Evolutionary conservation across 495 filamentous ascomycete genomes (phyloP), one percentile per base, ranked within the genome.

Genomic region (Hyaloscypha hepaticicola): DNA sequence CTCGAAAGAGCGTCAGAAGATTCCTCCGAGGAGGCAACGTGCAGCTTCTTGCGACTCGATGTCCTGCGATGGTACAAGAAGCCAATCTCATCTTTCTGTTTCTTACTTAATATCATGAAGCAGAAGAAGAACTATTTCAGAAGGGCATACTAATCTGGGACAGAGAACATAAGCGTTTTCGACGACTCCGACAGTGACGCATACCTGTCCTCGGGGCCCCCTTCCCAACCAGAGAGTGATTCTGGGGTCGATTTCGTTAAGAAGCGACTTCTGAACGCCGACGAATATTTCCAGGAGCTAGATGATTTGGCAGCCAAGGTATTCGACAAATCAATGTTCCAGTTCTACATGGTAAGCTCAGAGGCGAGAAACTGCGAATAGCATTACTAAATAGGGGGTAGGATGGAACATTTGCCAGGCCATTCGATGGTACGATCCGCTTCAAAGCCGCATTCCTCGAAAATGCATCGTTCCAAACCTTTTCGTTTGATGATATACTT

Each of bases 211-310:
- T 41, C 34, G 29, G 24, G 55, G 6, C 27, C 2, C 19, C n/a
- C 55, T 58, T 58, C 55, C 9, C 55, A 12, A 31, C 27, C 55
- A 38, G 27, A 58, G 26, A 58, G 55, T 58, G 55, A 58, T 58
- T 58, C 27, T 26, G 55, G 5, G 31, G 55, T 31, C 12, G 27
- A 58, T 19, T 58, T 58, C 38, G 3, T 21, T 5, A 28, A 58
- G n/a, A 58, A 58, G 25, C 55, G 55, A 16, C 24, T 58, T 58
- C 24, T 25, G 22, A 26, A 25, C 14, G 33, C 58, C 26, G 12
- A n/a, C 21, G 41, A 60, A 25, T 60, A 60, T 25, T 60, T 60
- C 26, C 33, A 29, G 41, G 58, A 60, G 34, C 41, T 60, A 1
- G 58, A 60, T 60, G 58, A 60, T 60, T 5, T 60, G 22, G 26